Conservation (phyloP, 257 asterid genomes). For the Dorcoceras hygrometricum region DNA sequence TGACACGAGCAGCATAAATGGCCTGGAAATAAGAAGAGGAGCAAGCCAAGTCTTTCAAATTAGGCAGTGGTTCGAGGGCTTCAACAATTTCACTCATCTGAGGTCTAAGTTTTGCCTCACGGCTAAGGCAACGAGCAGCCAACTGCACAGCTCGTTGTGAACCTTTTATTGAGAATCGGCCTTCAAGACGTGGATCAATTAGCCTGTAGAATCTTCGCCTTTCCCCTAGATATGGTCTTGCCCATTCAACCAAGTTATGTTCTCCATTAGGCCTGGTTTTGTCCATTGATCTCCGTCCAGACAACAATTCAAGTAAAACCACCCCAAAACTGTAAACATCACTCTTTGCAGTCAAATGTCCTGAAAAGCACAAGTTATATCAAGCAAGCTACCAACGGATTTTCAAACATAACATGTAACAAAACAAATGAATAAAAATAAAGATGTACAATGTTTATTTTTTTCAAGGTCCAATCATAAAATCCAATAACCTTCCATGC, state of each 20-base stretch:
- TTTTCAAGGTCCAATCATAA: too few species aligned
- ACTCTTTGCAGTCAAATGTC: constrained; percentile 75
- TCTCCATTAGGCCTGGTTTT: constrained; percentile 56
- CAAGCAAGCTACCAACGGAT: background rate
- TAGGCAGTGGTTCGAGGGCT: constrained; percentile 56
- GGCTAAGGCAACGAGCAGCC: constrained; percentile 72
- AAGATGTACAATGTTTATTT: background rate
- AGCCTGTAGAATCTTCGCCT: constrained; percentile 51
- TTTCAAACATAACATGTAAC: background rate
- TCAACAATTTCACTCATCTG: constrained; percentile 74
- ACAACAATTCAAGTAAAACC: constrained; percentile 64
- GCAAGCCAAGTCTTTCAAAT: constrained; percentile 56
- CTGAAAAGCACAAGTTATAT: constrained; percentile 34
- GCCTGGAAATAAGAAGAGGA: constrained; percentile 63
- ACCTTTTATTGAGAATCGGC: constrained; percentile 62
- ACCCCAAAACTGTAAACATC: constrained; percentile 88
- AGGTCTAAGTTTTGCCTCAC: constrained; percentile 64
- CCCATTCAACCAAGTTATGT: constrained; percentile 76
- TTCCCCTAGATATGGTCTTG: constrained; percentile 58
- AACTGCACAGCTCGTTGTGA: constrained; percentile 56
- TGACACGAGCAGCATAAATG: constrained; percentile 40
- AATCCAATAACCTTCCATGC: background rate
- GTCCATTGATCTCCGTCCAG: constrained; percentile 74
- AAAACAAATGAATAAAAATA: background rate
- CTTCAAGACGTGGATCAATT: constrained; percentile 69